Percentiles rank a stretch among this genome's conserved stretches.
Conservation (phyloP, 1,284 basidiomycete species). For the Vanrija humicola region DNA sequence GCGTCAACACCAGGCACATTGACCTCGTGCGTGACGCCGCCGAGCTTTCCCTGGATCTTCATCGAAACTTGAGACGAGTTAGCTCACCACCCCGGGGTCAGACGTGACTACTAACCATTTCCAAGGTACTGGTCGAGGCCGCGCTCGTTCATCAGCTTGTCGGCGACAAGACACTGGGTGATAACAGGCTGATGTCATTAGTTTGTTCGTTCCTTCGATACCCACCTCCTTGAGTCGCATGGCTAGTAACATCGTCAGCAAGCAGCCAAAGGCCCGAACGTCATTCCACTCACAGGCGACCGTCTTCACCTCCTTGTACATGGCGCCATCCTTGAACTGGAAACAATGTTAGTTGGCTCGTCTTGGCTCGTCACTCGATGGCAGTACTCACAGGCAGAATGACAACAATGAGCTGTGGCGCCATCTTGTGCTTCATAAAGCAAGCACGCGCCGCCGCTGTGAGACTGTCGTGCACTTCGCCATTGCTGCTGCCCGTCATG, state of each 20-base stretch:
- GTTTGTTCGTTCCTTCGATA: too few relatives aligned
- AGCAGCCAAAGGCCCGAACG: not conserved
- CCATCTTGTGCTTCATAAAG: slow-evolving; percentile 26
- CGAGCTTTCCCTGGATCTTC: slow-evolving; percentile 52
- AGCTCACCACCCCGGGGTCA: not conserved
- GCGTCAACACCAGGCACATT: slow-evolving; percentile 25
- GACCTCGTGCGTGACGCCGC: slow-evolving; percentile 51
- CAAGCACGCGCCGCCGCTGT: slow-evolving; percentile 28
- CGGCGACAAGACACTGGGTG: slow-evolving; percentile 46
- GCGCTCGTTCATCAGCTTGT: slow-evolving; percentile 43
- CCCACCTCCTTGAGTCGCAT: slow-evolving; percentile 11
- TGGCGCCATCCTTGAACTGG: slow-evolving; percentile 34
- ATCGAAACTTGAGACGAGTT: slow-evolving; percentile 21
- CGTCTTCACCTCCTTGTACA: slow-evolving; percentile 50
- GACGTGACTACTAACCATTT: slow-evolving; percentile 28
- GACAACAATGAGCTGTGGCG: slow-evolving; percentile 45
- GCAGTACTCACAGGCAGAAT: slow-evolving; percentile 36
- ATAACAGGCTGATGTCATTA: slow-evolving; percentile 28
- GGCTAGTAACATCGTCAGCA: not conserved
- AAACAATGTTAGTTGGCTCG: not conserved
- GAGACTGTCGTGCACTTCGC: slow-evolving; percentile 8
- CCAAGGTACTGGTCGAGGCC: slow-evolving; percentile 52
- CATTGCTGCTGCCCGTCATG: not conserved
- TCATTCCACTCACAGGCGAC: slow-evolving; percentile 21
- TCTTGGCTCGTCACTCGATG: not conserved